Conservation (phyloP, 2,329 filamentous ascomycete species). For the Penicillium sp. region DNA sequence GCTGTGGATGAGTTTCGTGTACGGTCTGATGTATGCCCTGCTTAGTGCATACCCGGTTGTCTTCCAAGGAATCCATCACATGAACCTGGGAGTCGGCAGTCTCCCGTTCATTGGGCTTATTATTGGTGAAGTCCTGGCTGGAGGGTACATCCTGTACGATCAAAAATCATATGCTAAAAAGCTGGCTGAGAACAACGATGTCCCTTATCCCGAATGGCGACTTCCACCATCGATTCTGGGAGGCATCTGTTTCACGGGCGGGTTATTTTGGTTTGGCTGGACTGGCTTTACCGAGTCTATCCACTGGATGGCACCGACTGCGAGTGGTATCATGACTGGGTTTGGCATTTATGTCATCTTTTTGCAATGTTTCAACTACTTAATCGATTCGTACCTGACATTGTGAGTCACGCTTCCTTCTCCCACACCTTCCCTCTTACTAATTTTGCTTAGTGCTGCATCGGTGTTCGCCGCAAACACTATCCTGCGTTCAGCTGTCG, state of each 20-base stretch:
- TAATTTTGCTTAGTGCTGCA: constrained; percentile 31
- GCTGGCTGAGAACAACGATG: constrained; percentile 32
- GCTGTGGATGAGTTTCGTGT: constrained; percentile 39
- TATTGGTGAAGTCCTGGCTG: constrained; percentile 35
- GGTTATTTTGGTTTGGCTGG: constrained; percentile 45
- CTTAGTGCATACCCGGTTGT: constrained; percentile 35
- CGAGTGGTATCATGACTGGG: constrained; percentile 35
- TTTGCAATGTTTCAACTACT: constrained; percentile 41
- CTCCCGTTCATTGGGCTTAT: constrained; percentile 36
- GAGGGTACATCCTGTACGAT: constrained; percentile 30
- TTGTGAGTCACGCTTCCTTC: constrained; percentile 38
- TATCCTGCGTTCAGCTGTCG: constrained; percentile 41
- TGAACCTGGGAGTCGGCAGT: constrained; percentile 36
- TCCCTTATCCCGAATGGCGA: constrained; percentile 40
- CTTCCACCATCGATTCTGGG: constrained; percentile 36
- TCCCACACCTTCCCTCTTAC: neutral
- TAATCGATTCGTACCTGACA: constrained; percentile 46
- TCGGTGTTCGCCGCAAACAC: constrained; percentile 46
- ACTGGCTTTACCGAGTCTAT: constrained; percentile 37
- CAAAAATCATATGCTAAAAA: constrained; percentile 35
- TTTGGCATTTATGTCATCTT: constrained; percentile 41
- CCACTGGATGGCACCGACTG: constrained; percentile 43
- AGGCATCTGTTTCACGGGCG: constrained; percentile 37
- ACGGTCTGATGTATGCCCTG: constrained; percentile 37
- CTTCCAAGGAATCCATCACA: constrained; percentile 34